A percentile compares a stretch with the other conserved stretches of the same genome.
Conservation (phyloP, 345 rosid species). For the Pugionium cornutum region DNA sequence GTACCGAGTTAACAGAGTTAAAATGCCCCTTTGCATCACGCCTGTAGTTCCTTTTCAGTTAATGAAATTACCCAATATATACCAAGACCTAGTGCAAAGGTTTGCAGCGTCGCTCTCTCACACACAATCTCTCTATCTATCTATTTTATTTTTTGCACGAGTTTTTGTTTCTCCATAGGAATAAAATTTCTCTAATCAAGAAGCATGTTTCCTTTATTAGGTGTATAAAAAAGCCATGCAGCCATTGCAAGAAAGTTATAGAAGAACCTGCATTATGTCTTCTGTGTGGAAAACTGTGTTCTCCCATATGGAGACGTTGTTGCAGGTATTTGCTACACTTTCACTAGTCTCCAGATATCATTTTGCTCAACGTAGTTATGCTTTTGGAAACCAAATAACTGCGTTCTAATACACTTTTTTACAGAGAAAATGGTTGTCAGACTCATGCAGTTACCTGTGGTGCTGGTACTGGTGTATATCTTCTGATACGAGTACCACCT, state of each 20-base stretch:
- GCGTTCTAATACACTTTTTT: conserved; percentile 8
- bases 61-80: conserved; percentile 75
- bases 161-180: background rate
- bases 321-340: conserved; percentile 64
- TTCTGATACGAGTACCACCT: conserved; percentile 68
- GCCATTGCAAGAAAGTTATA: conserved; percentile 52
- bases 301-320: conserved; percentile 68
- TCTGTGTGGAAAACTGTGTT: conserved; percentile 88
- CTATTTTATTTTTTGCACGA: conserved; percentile 13
- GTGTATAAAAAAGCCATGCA: conserved; percentile 72
- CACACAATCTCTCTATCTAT: conserved; percentile 18
- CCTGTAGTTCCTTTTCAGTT: conserved; percentile 82
- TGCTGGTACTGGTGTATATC: conserved; percentile 82
- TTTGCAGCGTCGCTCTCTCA: conserved; percentile 35
- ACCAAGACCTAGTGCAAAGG: conserved; percentile 87
- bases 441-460: conserved; percentile 77
- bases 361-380: conserved; percentile 10
- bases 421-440: conserved; percentile 67
- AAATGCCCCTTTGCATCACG: conserved; percentile 45
- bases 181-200: conserved; percentile 21
- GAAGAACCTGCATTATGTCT: conserved; percentile 84
- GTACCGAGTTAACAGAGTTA: conserved; percentile 39
- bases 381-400: conserved; percentile 8
- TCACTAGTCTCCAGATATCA: conserved; percentile 17
- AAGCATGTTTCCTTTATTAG: conserved; percentile 43